These are phyloP conservation scores for Cyclotella choctawhatcheeana DNA, from an alignment of 108 stramenopile genomes.

Conservation along the genomic window DNA sequence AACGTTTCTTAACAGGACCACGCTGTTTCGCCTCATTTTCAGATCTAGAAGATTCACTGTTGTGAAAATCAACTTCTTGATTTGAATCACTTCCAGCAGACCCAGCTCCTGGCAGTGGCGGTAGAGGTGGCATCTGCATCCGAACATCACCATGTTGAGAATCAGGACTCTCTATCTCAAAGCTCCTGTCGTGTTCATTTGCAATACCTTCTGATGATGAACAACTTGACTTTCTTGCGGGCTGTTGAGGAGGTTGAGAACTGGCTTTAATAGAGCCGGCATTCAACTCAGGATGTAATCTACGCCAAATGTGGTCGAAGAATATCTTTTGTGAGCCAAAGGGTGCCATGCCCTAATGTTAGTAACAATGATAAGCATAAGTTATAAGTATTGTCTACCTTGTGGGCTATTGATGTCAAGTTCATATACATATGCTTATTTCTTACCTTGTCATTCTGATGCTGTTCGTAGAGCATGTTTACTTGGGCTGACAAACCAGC, in stretches of 20 bases:
- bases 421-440: too few relatives aligned
- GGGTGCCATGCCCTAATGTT: slow-evolving; percentile 32
- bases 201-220: not conserved
- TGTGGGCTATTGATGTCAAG: too few relatives aligned
- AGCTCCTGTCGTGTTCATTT: not conserved
- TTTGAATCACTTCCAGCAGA: not conserved
- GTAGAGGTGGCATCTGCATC: slow-evolving; percentile 3
- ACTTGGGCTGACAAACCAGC: slow-evolving; percentile 62
- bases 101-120: too few relatives aligned
- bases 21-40: slow-evolving; percentile 7
- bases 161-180: not conserved
- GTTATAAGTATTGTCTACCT: too few relatives aligned
- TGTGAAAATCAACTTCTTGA: not conserved
- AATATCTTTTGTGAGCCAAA: slow-evolving; percentile 55
- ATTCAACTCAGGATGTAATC: slow-evolving; percentile 48
- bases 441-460: slow-evolving; percentile 70
- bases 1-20: slow-evolving; percentile 27
- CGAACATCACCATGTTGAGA: not conserved
- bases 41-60: not conserved
- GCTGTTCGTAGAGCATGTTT: slow-evolving; percentile 55
- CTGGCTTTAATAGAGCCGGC: not conserved
- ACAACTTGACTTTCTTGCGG: not conserved
- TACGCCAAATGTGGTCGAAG: slow-evolving; percentile 49
- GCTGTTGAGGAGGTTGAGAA: not conserved
- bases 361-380: too few relatives aligned